Evolutionary conservation across 371 early-diverging fungal species (phyloP).

Genomic region (Phascolomyces articulosus): DNA sequence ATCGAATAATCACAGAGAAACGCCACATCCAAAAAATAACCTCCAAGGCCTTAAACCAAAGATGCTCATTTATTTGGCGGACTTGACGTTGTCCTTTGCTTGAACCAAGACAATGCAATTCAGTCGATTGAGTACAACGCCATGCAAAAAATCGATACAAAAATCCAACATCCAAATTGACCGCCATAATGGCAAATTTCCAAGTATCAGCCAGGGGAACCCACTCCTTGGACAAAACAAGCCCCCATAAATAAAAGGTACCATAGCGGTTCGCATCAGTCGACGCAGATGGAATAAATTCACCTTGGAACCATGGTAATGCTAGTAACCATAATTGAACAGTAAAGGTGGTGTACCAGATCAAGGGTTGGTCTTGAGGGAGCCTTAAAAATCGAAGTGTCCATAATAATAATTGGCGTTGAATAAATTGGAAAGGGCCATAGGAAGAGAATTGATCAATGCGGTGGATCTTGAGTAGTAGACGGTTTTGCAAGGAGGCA

Average conservation of each 20-base stretch:
- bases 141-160: conserved; percentile 41
- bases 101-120: conserved; percentile 14
- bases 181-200: conserved; percentile 55
- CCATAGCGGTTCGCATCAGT: conserved; percentile 45
- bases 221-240: conserved; percentile 59
- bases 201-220: conserved; percentile 83
- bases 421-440: conserved; percentile 21
- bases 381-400: conserved; percentile 32
- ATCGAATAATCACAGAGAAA: conserved; percentile 24
- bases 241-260: conserved; percentile 63
- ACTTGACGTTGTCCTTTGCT: conserved; percentile 5
- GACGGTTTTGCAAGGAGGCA: not conserved
- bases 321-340: conserved; percentile 48
- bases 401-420: conserved; percentile 37
- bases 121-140: conserved; percentile 24
- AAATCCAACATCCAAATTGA: conserved; percentile 45
- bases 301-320: conserved; percentile 52
- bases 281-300: conserved; percentile 56
- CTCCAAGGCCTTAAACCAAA: conserved; percentile 37
- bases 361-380: conserved; percentile 26
- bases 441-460: conserved; percentile 21
- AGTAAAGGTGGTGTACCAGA: conserved; percentile 47
- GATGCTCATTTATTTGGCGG: conserved; percentile 24
- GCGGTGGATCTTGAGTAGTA: conserved; percentile 31
- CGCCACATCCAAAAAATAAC: conserved; percentile 48